Evolutionary conservation across 2,329 filamentous ascomycete species (phyloP), one percentile per base, ranked within the genome.

Genomic region (Alternaria metachromatica): DNA sequence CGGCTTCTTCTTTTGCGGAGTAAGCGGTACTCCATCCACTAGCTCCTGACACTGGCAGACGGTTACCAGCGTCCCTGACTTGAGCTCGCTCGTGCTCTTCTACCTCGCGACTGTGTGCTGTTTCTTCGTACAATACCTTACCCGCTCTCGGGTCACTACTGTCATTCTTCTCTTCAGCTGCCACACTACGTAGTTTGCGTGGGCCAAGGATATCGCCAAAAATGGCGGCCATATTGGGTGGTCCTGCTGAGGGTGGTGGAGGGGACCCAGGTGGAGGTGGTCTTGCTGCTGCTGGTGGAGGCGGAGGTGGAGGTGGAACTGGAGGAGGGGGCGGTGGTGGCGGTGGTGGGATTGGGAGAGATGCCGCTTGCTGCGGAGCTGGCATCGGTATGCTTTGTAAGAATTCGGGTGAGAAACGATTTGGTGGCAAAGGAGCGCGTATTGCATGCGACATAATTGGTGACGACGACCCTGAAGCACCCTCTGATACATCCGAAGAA

Each of bases 31-130:
- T 44, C 53, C 53, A 55, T 15, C 21, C 18, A 44, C 37, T 55
- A 18, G 43, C 41, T 55, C 28, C 20, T 2, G 20, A 20, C 3
- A 18, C 28, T 37, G 49, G 49, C 20, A 30, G 21, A 11, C 23
- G 49, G 49, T 18, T 53, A 33, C n/a, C 37, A 12, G 49, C 20
- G 30, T 45, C 33, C 25, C 25, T 51, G 3, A 37, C 56, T n/a
- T 70, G 66, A 41, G 62, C 66, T 25, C 44, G 64, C 30, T 70
- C 68, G 13, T 20, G 57, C 23, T 43, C 64, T 58, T 70, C 64
- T 3, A 67, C 64, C 1, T 64, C 51, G 4, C 28, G 54, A 30
- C 68, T 68, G 21, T 69, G 58, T 10, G 48, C 21, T 37, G 63
- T 70, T n/a, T 50, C 43, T 9, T 65, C 46, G 33, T 70, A 70